phyloP scores from a whole-genome alignment of 192 early-diverging fungal species.

The Coemansia sp. region DNA sequence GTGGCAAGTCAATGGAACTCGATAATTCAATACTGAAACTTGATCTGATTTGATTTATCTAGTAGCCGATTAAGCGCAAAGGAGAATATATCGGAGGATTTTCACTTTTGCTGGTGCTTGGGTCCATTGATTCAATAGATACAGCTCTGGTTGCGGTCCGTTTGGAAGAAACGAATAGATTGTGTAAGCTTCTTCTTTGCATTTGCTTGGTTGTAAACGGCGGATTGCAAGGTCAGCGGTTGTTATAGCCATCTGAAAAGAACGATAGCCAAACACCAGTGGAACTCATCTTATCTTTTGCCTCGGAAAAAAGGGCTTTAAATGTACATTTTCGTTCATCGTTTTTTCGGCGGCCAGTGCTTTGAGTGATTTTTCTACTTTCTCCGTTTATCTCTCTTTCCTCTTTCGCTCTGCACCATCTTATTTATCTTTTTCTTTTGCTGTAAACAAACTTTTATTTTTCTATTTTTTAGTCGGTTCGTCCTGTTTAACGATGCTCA shows the following conservation, averaged over 20 bases:
- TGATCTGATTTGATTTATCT: no score
- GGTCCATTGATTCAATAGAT: no score
- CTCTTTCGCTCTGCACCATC: neutral
- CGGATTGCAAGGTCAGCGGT: no score
- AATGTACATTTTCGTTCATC: neutral
- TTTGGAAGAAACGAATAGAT: no score
- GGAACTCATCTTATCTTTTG: neutral
- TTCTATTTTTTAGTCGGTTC: constrained; percentile 3
- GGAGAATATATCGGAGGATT: neutral
- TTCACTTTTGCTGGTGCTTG: neutral
- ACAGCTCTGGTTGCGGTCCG: no score
- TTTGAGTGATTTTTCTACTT: neutral
- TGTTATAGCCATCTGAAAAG: no score
- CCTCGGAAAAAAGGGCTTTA: neutral
- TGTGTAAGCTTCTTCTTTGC: no score
- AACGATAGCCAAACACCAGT: no score
- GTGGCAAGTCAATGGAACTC: neutral
- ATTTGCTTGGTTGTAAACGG: no score
- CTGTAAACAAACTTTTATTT: neutral
- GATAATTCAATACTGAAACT: neutral
- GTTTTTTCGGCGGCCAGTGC: neutral
- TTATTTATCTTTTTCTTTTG: constrained; percentile 5
- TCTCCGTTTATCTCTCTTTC: neutral
- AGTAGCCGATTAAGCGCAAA: neutral
- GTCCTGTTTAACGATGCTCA: constrained; percentile 27